phyloP scores from a whole-genome alignment of 257 asterid species.

The Solanum ossicruentum region DNA sequence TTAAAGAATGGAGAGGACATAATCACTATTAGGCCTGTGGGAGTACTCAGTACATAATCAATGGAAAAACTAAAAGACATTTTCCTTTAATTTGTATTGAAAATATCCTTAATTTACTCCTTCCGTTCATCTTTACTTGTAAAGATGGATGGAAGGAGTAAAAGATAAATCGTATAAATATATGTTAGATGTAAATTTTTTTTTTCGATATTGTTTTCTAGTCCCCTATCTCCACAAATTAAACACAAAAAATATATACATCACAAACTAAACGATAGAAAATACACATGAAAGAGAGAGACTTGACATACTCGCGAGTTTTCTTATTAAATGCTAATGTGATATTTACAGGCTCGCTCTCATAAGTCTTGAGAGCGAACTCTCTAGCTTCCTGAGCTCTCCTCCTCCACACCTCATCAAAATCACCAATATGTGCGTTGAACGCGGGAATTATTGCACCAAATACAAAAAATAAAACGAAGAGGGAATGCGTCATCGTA shows the following conservation, averaged over 20 bases:
- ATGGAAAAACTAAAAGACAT: too few species aligned
- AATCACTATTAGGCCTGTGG: too few species aligned
- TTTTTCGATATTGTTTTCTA: too few species aligned
- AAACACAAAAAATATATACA: background rate
- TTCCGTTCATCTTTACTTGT: too few species aligned
- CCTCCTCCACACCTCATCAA: slow-evolving; percentile 23
- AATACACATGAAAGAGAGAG: too few species aligned
- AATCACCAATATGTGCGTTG: slow-evolving; percentile 6
- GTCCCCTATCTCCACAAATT: background rate
- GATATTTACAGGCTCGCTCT: slow-evolving; percentile 24
- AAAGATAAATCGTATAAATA: too few species aligned
- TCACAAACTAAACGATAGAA: background rate
- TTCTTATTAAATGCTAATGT: slow-evolving; percentile 25
- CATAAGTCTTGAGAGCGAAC: slow-evolving; percentile 23
- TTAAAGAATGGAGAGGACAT: too few species aligned
- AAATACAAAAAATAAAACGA: slow-evolving; percentile 15
- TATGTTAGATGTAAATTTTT: too few species aligned
- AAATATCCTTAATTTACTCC: too few species aligned
- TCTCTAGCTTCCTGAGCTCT: slow-evolving; percentile 33
- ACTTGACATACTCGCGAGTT: slow-evolving; percentile 9
- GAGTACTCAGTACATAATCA: too few species aligned
- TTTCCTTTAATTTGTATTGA: too few species aligned
- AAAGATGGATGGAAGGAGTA: too few species aligned
- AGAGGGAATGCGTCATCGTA: background rate
- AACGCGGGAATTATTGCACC: slow-evolving; percentile 15